These are phyloP conservation scores for Populus davidiana DNA, from an alignment of 345 rosid genomes.

Conservation along the genomic window DNA sequence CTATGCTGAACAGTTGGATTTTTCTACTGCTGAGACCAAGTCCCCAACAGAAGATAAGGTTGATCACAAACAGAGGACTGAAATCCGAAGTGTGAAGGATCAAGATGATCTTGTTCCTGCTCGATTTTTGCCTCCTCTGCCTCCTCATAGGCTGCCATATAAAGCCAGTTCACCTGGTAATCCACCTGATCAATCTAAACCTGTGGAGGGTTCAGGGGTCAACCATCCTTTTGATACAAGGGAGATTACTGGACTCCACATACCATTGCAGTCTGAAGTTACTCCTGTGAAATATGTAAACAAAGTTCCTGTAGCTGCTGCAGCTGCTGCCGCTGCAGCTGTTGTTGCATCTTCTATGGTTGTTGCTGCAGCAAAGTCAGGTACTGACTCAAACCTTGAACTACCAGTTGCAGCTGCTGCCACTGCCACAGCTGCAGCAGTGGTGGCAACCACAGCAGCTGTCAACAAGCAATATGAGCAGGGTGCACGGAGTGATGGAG, in stretches of 20 bases:
- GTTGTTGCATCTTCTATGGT: slow-evolving; percentile 97
- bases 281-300: slow-evolving; percentile 42
- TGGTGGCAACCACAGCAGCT: slow-evolving; percentile 82
- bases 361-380: slow-evolving; percentile 76
- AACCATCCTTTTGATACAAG: slow-evolving; percentile 28
- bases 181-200: slow-evolving; percentile 40
- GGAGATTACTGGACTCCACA: slow-evolving; percentile 36
- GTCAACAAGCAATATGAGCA: slow-evolving; percentile 60
- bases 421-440: slow-evolving; percentile 92
- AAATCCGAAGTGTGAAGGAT: slow-evolving; percentile 34
- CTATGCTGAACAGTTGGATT: slow-evolving; percentile 50
- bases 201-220: slow-evolving; percentile 36
- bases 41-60: slow-evolving; percentile 38
- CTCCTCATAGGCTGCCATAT: slow-evolving; percentile 39
- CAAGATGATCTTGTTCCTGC: slow-evolving; percentile 42
- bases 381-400: slow-evolving; percentile 58
- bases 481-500: slow-evolving; percentile 49
- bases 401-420: slow-evolving; percentile 94
- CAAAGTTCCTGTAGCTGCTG: slow-evolving; percentile 79
- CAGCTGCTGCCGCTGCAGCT: slow-evolving; percentile 87
- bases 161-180: slow-evolving; percentile 31
- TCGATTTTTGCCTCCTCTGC: slow-evolving; percentile 65
- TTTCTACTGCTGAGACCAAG: slow-evolving; percentile 39
- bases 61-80: slow-evolving; percentile 34
- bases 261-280: slow-evolving; percentile 46